phyloP scores from a whole-genome alignment of 2,329 filamentous ascomycete genomes.

The Hymenoscyphus scutula region DNA sequence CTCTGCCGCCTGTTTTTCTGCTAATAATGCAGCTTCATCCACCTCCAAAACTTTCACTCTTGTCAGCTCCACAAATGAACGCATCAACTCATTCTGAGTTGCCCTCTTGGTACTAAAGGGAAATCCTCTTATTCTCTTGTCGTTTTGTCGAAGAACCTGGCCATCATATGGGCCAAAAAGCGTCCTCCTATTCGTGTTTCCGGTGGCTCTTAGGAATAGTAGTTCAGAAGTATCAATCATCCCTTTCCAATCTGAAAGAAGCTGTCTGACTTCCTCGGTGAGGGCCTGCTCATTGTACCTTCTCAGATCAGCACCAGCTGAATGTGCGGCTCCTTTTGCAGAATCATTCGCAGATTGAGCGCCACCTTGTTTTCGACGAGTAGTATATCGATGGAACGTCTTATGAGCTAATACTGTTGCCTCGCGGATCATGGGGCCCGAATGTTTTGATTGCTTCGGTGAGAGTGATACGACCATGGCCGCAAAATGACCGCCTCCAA shows the following conservation, averaged over 20 bases:
- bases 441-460: slow-evolving; percentile 71
- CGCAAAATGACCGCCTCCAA: slow-evolving; percentile 95
- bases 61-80: slow-evolving; percentile 90
- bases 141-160: slow-evolving; percentile 76
- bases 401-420: slow-evolving; percentile 91
- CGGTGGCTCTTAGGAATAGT: slow-evolving; percentile 86
- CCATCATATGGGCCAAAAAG: slow-evolving; percentile 90
- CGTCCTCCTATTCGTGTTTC: slow-evolving; percentile 79
- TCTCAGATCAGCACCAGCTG: slow-evolving; percentile 83
- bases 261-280: slow-evolving; percentile 77
- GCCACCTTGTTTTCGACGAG: slow-evolving; percentile 91
- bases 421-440: slow-evolving; percentile 74
- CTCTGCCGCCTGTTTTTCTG: slow-evolving; percentile 47
- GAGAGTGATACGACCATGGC: slow-evolving; percentile 91
- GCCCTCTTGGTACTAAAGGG: slow-evolving; percentile 90
- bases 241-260: slow-evolving; percentile 80
- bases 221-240: slow-evolving; percentile 83
- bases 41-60: slow-evolving; percentile 81
- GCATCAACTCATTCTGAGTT: slow-evolving; percentile 92
- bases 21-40: slow-evolving; percentile 59
- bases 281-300: slow-evolving; percentile 93
- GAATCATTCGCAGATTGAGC: slow-evolving; percentile 92
- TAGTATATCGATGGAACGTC: slow-evolving; percentile 97
- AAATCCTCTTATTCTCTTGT: slow-evolving; percentile 78
- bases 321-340: slow-evolving; percentile 90